Evolutionary conservation across 345 rosid species (phyloP).

Genomic region (Hibiscus syriacus): DNA sequence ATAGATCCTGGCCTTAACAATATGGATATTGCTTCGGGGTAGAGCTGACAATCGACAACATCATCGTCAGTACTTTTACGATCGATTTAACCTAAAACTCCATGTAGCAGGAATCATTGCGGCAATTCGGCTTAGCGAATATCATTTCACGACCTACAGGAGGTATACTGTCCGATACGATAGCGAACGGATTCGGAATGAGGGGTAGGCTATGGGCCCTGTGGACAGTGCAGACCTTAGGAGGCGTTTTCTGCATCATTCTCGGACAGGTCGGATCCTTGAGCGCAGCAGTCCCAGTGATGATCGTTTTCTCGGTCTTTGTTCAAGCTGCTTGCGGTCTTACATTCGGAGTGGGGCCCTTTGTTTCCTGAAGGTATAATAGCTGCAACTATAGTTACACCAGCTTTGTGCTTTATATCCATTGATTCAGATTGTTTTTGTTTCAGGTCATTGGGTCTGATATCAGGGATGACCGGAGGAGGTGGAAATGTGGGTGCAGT

Average conservation of each 20-base stretch:
- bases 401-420: not conserved
- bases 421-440: not conserved
- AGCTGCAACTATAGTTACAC: too few relatives aligned
- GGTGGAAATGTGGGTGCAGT: slow-evolving; percentile 91
- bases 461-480: slow-evolving; percentile 87
- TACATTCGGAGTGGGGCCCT: slow-evolving; percentile 88
- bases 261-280: slow-evolving; percentile 40
- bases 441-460: slow-evolving; percentile 69
- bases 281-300: slow-evolving; percentile 40
- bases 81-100: slow-evolving; percentile 61
- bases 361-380: slow-evolving; percentile 66
- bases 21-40: slow-evolving; percentile 96
- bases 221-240: slow-evolving; percentile 66
- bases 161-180: slow-evolving; percentile 54
- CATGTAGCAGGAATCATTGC: slow-evolving; percentile 83
- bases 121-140: slow-evolving; percentile 79
- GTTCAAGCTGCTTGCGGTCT: slow-evolving; percentile 87
- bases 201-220: slow-evolving; percentile 80
- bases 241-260: slow-evolving; percentile 57
- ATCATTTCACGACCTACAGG: slow-evolving; percentile 71
- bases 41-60: slow-evolving; percentile 76
- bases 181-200: slow-evolving; percentile 69
- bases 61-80: slow-evolving; percentile 78
- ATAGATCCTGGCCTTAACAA: slow-evolving; percentile 69
- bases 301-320: slow-evolving; percentile 70